phyloP scores from a whole-genome alignment of 2,329 filamentous ascomycete genomes.

The Aspergillus pseudotamarii region DNA sequence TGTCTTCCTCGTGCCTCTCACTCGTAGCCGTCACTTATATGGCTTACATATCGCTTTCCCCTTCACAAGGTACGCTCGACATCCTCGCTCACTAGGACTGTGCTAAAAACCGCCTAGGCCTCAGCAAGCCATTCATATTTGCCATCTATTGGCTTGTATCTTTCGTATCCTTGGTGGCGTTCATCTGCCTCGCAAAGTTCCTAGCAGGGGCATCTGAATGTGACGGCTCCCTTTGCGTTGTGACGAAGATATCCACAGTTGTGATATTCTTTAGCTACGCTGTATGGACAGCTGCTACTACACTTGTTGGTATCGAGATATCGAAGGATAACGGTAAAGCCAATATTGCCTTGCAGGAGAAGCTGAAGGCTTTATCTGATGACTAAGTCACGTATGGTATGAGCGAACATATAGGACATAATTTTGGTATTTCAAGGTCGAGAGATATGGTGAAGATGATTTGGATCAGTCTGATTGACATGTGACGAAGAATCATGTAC shows the following conservation, averaged over 20 bases:
- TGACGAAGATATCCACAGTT: not conserved
- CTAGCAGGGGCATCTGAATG: not conserved
- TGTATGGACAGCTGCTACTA: not conserved
- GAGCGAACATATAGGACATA: accelerated
- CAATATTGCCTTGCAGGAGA: not conserved
- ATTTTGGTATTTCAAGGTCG: too few species aligned
- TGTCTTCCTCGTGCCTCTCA: not conserved
- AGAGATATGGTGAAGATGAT: too few species aligned
- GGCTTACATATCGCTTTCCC: not conserved
- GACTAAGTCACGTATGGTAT: not conserved
- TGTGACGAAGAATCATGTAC: too few species aligned
- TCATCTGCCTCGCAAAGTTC: not conserved
- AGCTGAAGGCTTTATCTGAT: not conserved
- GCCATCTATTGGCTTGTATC: not conserved
- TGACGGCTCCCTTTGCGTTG: not conserved
- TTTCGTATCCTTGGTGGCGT: not conserved
- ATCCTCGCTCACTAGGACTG: not conserved
- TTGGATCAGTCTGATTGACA: too few species aligned
- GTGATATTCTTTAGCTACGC: not conserved
- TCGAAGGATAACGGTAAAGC: not conserved
- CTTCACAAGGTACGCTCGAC: not conserved
- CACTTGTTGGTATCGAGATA: not conserved
- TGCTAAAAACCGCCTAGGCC: not conserved
- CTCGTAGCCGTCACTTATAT: not conserved
- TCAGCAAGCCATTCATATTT: not conserved